Base-by-base conservation (phyloP, 495 filamentous ascomycete genomes). In the Margaritispora aquatica region DNA sequence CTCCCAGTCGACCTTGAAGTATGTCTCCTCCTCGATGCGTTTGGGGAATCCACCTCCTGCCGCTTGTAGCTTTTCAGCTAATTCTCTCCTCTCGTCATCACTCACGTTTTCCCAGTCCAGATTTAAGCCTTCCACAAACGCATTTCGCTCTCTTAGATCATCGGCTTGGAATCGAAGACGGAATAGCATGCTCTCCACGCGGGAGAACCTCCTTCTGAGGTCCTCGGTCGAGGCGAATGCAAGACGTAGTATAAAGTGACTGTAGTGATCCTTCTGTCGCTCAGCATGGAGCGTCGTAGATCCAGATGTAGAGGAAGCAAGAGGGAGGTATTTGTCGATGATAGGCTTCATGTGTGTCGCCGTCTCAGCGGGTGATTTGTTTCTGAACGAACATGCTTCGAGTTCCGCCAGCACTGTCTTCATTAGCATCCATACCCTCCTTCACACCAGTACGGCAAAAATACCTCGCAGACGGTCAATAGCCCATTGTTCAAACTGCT, bases 401-500 rank as follows among this genome's bases (percentile, higher is more conserved):
- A 99, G 83, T 72, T 97, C 95, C 55, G 89, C 89, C 61, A 99
- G 86, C 34, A 99, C 92, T 95, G 62, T 38, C 41, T 54, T 38
- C 51, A 53, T 27, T 38, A 51, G 51, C 55, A 34, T n/a, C 22
- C 44, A 54, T 47, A 31, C 3, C 10, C 38, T 15, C 21, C 36
- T 2, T 51, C 22, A 15, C 19, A 26, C 20, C 34, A 11, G 36
- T 38, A 19, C 21, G 48, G 20, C 22, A 26, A 44, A 17, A 7
- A 19, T 73, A 94, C 91, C 76, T 65, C 88, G 85, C 59, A 99
- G 66, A 50, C 95, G 82, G 67, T 95, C 86, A 65, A 99, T 97
- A n/a, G 93, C 95, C 95, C 95, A 99, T 81, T 96, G 89, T 67
- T 99, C 95, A 68, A 99, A 99, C 66, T 97, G 84, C 71, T 99